Conservation (phyloP, 352 stramenopile genomes). For the Peronospora destructor region DNA sequence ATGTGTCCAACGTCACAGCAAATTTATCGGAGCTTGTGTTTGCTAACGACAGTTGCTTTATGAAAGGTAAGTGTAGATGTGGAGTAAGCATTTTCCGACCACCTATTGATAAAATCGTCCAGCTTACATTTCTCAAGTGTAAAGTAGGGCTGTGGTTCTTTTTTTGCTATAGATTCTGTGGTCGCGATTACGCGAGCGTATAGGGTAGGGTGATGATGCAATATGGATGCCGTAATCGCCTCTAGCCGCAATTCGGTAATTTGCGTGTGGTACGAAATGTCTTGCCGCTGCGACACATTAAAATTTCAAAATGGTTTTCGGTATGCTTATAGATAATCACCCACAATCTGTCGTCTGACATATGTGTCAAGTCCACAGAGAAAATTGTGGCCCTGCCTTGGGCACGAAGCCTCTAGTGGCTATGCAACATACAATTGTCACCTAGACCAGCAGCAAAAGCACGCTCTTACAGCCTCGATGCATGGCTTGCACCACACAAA, state of each 20-base stretch:
- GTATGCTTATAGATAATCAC: too few species aligned
- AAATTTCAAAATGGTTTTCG: too few species aligned
- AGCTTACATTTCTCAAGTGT: conserved; percentile 12
- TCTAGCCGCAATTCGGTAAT: not conserved
- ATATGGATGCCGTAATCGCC: conserved; percentile 8
- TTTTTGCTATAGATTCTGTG: not conserved
- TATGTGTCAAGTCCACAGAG: not conserved
- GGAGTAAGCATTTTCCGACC: conserved; percentile 16
- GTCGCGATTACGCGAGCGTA: conserved; percentile 14
- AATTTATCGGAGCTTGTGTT: conserved; percentile 3
- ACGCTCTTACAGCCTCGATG: too few species aligned
- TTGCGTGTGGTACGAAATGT: too few species aligned
- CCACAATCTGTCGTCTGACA: not conserved
- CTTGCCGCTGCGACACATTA: not conserved
- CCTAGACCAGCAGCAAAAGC: not conserved
- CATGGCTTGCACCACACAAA: too few species aligned
- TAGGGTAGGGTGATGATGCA: conserved; percentile 3
- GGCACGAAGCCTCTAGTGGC: not conserved
- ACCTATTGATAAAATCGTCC: not conserved
- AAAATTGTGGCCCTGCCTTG: too few species aligned
- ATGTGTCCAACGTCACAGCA: conserved; percentile 1
- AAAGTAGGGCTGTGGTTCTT: not conserved
- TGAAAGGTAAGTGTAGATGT: conserved; percentile 5
- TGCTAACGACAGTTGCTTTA: conserved; percentile 18
- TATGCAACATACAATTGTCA: not conserved